Evolutionary conservation across 495 filamentous ascomycete genomes (phyloP), one percentile per base, ranked within the genome.

Genomic region (Aspergillus olivimuriae): DNA sequence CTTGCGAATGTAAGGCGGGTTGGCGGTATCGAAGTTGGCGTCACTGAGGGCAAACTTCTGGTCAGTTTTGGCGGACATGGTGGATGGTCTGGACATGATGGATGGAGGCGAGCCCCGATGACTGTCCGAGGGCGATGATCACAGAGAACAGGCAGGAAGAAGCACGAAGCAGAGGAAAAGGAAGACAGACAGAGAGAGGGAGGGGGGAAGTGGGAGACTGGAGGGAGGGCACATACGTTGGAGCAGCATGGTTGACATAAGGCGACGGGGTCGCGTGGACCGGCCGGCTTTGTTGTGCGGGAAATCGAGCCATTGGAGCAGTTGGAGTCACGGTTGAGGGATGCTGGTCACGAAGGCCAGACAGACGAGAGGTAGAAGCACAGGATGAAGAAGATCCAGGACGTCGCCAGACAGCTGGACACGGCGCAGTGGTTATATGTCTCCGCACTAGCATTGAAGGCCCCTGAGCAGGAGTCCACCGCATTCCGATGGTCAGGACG

Each of bases 1-100:
- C 53, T 76, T 81, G 61, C 84, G 77, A 33, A 83, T 78, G 46
- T 81, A 76, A 43, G 70, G 55, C 14, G 80, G 72, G 57, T 82
- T 72, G 44, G 81, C 73, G 31, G 82, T 84, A 58, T 85, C 82
- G 47, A 68, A 76, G 52, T 73, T 70, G 41, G 70, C 58, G 24
- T 68, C 62, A 49, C 68, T 70, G 23, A 46, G 43, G 26, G 7
- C 42, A 36, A 18, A 24, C 1, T 6, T 19, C 14, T 30, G 3
- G 10, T 43, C 24, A 46, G 46, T 21, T 7, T 16, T 15, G 17
- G 6, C 24, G 6, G 24, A 11, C 24, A 28, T 28, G 24, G 11
- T 28, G 24, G 24, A 28, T 28, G 24, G 11, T 28, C 19, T 34
- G 28, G 14, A 14, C 16, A 21, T 28, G 24, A 28, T 28, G 5